Conservation (phyloP, 129 eudicot genomes). For the Chrysanthemum lavandulifolium region DNA sequence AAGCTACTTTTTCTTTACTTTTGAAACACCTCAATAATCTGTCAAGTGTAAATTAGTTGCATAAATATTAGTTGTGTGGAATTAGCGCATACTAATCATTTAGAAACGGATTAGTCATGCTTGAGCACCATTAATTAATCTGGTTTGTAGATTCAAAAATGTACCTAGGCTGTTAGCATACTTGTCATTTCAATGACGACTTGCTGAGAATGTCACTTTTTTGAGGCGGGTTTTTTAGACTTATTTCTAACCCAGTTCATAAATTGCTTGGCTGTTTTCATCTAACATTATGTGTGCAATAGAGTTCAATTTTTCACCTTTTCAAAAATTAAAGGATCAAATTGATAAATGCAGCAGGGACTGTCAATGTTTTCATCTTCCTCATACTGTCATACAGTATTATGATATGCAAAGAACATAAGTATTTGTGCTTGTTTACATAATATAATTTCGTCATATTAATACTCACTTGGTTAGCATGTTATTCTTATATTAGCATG, state of each 20-base stretch:
- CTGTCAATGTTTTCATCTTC: slow-evolving; percentile 6
- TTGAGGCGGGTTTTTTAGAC: too few species aligned
- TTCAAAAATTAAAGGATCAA: not conserved
- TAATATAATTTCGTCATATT: not conserved
- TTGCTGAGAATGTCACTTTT: too few species aligned
- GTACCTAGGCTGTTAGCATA: too few species aligned
- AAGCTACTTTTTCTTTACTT: too few species aligned
- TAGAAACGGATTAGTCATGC: not conserved
- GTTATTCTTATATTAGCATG: too few species aligned
- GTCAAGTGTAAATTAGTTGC: slow-evolving; percentile 12
- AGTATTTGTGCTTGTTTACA: slow-evolving; percentile 14
- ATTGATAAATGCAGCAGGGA: not conserved
- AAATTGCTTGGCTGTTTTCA: too few species aligned
- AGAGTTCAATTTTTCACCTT: too few species aligned
- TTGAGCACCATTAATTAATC: not conserved
- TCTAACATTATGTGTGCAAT: too few species aligned
- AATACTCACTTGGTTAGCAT: too few species aligned
- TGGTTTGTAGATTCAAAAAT: too few species aligned
- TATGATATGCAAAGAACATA: not conserved
- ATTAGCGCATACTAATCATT: not conserved
- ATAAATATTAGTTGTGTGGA: not conserved
- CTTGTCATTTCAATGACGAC: too few species aligned
- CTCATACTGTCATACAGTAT: not conserved
- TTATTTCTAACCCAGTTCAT: too few species aligned
- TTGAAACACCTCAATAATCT: not conserved